phyloP scores from a whole-genome alignment of 192 early-diverging fungal genomes.

The Pilobolus umbonatus region DNA sequence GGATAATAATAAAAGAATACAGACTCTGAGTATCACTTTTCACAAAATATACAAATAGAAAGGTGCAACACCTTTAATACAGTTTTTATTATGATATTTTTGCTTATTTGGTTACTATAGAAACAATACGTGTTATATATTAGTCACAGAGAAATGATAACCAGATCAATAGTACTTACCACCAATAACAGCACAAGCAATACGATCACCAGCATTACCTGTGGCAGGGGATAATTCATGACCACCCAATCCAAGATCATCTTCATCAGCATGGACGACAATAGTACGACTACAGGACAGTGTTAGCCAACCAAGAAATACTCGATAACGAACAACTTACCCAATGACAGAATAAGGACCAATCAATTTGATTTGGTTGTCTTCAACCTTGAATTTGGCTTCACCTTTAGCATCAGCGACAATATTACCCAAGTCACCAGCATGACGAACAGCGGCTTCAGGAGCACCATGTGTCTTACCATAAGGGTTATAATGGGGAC shows the following conservation, averaged over 20 bases:
- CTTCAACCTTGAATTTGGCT: slow-evolving; percentile 48
- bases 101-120: slow-evolving; percentile 13
- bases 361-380: slow-evolving; percentile 65
- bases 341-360: slow-evolving; percentile 75
- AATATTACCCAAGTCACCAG: slow-evolving; percentile 89
- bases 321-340: slow-evolving; percentile 28
- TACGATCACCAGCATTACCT: slow-evolving; percentile 84
- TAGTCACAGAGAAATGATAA: background rate
- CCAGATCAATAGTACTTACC: slow-evolving; percentile 25
- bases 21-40: no score
- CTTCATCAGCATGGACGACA: slow-evolving; percentile 78
- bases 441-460: slow-evolving; percentile 59
- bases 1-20: no score
- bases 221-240: slow-evolving; percentile 71
- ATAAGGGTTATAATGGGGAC: slow-evolving; percentile 78
- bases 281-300: slow-evolving; percentile 58
- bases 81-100: no score
- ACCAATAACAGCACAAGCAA: slow-evolving; percentile 90
- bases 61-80: no score
- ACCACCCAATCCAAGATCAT: slow-evolving; percentile 81
- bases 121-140: background rate
- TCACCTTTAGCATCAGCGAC: slow-evolving; percentile 49
- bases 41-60: no score
- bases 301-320: background rate
- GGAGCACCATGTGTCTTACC: slow-evolving; percentile 71